phyloP scores from a whole-genome alignment of 805 yeast genomes.

The Candida pseudoglaebosa region DNA sequence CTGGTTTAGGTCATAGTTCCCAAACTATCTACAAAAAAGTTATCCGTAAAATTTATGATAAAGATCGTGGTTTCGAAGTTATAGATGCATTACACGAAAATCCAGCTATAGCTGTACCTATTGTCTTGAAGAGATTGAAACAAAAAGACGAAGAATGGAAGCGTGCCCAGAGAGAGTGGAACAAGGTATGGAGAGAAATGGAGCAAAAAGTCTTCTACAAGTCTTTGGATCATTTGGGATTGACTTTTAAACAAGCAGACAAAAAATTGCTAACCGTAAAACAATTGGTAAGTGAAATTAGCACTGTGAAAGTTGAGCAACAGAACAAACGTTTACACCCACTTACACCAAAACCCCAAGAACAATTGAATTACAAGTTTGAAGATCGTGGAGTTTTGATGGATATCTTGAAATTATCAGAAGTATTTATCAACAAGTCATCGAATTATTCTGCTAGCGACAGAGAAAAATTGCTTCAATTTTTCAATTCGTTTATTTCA shows the following conservation, averaged over 20 bases:
- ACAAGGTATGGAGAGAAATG: constrained; percentile 97
- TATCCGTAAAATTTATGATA: constrained; percentile 86
- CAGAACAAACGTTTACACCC: constrained; percentile 83
- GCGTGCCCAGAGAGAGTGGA: constrained; percentile 97
- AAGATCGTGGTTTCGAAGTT: constrained; percentile 93
- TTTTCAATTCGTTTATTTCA: constrained; percentile 65
- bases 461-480: constrained; percentile 68
- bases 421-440: constrained; percentile 61
- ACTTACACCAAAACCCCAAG: constrained; percentile 80
- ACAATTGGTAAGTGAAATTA: constrained; percentile 84
- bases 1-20: constrained; percentile 90
- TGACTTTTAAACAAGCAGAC: constrained; percentile 95
- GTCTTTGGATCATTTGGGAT: constrained; percentile 90
- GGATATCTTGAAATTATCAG: constrained; percentile 69
- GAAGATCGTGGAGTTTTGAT: constrained; percentile 63
- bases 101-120: constrained; percentile 93
- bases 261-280: constrained; percentile 87
- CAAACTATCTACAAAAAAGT: constrained; percentile 90
- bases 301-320: constrained; percentile 89
- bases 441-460: constrained; percentile 78
- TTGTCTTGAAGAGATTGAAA: constrained; percentile 85
- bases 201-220: constrained; percentile 93
- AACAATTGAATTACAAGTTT: constrained; percentile 60
- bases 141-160: constrained; percentile 99
- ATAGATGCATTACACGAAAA: constrained; percentile 93